phyloP scores from a whole-genome alignment of 192 early-diverging fungal genomes.

The Obelidium mucronatum region DNA sequence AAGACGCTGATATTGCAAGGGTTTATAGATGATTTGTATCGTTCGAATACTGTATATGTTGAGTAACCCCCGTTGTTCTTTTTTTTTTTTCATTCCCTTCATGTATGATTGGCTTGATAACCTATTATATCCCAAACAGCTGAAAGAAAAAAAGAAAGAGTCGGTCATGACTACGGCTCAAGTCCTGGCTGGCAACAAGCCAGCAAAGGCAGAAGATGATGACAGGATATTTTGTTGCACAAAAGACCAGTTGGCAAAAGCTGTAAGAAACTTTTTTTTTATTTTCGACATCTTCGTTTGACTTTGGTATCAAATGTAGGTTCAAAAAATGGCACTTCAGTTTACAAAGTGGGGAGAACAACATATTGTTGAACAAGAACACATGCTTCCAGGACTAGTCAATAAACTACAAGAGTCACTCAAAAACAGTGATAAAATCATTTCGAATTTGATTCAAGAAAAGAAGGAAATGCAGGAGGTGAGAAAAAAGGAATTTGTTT shows the following conservation, averaged over 20 bases:
- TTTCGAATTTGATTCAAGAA: slow-evolving; percentile 51
- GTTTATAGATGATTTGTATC: slow-evolving; percentile 56
- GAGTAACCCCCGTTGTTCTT: too few species aligned
- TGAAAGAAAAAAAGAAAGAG: slow-evolving; percentile 10
- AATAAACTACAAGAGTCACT: slow-evolving; percentile 51
- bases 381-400: slow-evolving; percentile 47
- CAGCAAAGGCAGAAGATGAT: slow-evolving; percentile 27
- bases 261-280: too few species aligned
- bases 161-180: background rate
- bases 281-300: too few species aligned
- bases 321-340: slow-evolving; percentile 47
- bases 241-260: slow-evolving; percentile 49
- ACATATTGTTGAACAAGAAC: slow-evolving; percentile 52
- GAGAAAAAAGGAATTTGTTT: too few species aligned
- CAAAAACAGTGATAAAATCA: slow-evolving; percentile 49
- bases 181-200: background rate
- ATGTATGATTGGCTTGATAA: background rate
- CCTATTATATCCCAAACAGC: background rate
- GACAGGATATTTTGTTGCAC: slow-evolving; percentile 54
- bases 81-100: too few species aligned
- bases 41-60: slow-evolving; percentile 48
- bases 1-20: slow-evolving; percentile 53
- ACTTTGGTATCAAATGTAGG: too few species aligned
- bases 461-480: slow-evolving; percentile 53
- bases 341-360: slow-evolving; percentile 56